A percentile compares a stretch with the other conserved stretches of the same genome.
These are phyloP conservation scores for Trichoderma koningiopsis DNA, from an alignment of 2,329 filamentous ascomycete species.

Conservation along the genomic window DNA sequence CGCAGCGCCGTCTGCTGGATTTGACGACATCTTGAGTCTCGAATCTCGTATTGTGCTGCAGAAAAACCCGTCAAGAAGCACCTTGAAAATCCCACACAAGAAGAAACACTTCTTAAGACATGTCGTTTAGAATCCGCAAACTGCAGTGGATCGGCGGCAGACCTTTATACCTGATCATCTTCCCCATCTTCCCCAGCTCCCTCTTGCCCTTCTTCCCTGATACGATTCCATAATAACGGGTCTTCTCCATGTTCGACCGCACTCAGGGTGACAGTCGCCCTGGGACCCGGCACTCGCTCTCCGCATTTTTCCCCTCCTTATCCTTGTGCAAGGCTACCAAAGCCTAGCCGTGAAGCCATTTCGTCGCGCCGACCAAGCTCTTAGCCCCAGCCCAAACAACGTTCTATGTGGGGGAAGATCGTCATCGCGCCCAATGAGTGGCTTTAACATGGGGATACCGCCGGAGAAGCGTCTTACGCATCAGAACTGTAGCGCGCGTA, in stretches of 20 bases:
- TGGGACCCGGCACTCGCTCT: conserved; percentile 11
- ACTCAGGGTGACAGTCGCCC: conserved; percentile 22
- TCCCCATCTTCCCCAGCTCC: background rate
- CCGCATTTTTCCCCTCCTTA: conserved; percentile 5
- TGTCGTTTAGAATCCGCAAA: background rate
- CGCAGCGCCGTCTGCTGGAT: background rate
- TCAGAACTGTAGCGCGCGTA: background rate
- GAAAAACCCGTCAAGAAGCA: background rate
- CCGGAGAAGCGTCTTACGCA: conserved; percentile 2
- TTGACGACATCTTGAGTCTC: conserved; percentile 5
- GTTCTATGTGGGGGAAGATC: conserved; percentile 18
- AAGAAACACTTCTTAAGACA: background rate
- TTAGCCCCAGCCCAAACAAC: conserved; percentile 7
- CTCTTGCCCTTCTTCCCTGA: background rate
- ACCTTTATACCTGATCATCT: conserved; percentile 9
- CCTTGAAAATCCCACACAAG: background rate
- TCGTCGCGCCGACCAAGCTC: conserved; percentile 1
- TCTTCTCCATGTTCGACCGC: background rate
- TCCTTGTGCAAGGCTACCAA: background rate
- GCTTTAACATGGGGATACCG: conserved; percentile 8
- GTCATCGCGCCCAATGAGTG: conserved; percentile 11
- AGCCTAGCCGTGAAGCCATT: background rate
- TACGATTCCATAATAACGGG: background rate
- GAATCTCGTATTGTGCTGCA: background rate
- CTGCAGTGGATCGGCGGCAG: conserved; percentile 4